These are phyloP conservation scores for Aspergillus egyptiacus DNA, from an alignment of 495 filamentous ascomycete genomes.

Conservation along the genomic window DNA sequence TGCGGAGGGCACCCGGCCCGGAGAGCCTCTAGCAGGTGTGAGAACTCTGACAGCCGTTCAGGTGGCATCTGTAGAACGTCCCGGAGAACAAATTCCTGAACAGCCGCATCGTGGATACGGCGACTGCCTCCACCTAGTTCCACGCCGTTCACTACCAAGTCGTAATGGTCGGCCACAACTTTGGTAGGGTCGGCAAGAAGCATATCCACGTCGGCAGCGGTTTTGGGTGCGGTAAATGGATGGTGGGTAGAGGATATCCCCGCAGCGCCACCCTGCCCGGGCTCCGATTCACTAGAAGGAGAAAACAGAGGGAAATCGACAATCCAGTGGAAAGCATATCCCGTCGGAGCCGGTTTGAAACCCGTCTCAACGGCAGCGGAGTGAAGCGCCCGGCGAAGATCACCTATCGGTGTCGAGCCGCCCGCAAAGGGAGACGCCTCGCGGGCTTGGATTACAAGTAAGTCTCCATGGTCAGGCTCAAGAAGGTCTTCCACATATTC, in stretches of 20 bases:
- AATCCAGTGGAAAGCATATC: conserved; percentile 75
- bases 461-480: conserved; percentile 58
- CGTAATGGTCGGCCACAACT: conserved; percentile 79
- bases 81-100: conserved; percentile 81
- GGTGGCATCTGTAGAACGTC: conserved; percentile 65
- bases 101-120: conserved; percentile 78
- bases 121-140: conserved; percentile 90
- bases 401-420: conserved; percentile 75
- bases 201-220: conserved; percentile 64
- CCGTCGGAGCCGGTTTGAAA: conserved; percentile 47
- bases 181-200: conserved; percentile 65
- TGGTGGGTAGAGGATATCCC: conserved; percentile 88
- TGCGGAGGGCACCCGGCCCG: conserved; percentile 92
- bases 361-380: conserved; percentile 54
- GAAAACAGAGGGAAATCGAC: conserved; percentile 89
- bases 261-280: conserved; percentile 74
- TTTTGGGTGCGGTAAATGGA: conserved; percentile 87
- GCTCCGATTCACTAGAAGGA: conserved; percentile 58
- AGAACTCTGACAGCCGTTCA: conserved; percentile 66
- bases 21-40: conserved; percentile 76
- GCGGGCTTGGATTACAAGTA: conserved; percentile 77
- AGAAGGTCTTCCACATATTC: conserved; percentile 51
- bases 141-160: conserved; percentile 91
- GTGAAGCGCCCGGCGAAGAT: conserved; percentile 66
- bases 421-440: conserved; percentile 49